Percentiles rank a stretch among this genome's conserved stretches.
phyloP scores from a whole-genome alignment of 176 grass and related monocot genomes.

The Rhynchospora pubera region DNA sequence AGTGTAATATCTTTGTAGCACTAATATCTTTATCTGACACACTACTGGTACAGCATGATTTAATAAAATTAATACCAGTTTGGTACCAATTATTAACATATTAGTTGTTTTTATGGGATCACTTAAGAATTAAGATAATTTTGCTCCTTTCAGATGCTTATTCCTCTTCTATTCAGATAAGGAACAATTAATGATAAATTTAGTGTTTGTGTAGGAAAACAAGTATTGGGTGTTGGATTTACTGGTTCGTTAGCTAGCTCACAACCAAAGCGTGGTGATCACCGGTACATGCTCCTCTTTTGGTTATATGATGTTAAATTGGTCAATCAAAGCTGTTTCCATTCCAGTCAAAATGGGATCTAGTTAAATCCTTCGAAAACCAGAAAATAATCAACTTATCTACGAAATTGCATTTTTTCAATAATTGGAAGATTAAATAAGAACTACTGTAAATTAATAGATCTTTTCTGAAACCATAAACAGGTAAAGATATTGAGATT shows the following conservation, averaged over 20 bases:
- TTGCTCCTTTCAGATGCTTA: background rate
- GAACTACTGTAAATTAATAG: background rate
- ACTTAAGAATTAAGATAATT: background rate
- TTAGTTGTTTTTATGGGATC: background rate
- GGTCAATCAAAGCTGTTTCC: background rate
- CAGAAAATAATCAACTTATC: background rate
- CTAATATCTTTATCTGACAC: background rate
- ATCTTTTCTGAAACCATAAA: background rate
- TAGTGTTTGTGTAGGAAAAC: constrained; percentile 35
- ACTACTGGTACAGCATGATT: background rate
- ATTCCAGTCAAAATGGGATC: background rate
- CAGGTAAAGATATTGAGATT: background rate
- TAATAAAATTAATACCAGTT: background rate
- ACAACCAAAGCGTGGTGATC: constrained; percentile 70
- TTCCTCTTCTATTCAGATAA: background rate
- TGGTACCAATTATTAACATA: background rate
- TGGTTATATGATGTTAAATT: background rate
- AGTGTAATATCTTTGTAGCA: background rate
- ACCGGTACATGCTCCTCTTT: constrained; percentile 41
- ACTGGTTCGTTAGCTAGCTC: constrained; percentile 77
- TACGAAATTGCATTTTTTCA: background rate
- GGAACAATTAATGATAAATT: background rate
- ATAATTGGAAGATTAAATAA: background rate
- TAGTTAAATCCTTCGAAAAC: background rate
- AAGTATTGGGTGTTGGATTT: constrained; percentile 86